These are phyloP conservation scores for Chamaecrista fasciculata DNA, from an alignment of 306 rosid species.

Conservation along the genomic window DNA sequence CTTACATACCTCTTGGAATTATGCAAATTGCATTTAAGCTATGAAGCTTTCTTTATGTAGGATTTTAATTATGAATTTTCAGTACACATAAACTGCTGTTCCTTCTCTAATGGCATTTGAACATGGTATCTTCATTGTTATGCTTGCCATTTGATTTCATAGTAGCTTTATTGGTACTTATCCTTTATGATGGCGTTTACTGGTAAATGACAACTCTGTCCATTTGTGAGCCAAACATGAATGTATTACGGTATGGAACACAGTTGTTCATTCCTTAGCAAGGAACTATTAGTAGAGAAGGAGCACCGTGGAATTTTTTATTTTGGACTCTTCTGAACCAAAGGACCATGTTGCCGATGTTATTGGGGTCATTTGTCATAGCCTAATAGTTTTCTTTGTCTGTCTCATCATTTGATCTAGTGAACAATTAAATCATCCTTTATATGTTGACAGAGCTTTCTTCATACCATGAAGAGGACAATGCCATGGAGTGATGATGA, in stretches of 20 bases:
- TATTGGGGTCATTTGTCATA: not conserved
- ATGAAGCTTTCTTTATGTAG: not conserved
- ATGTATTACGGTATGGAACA: not conserved
- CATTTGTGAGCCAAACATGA: not conserved
- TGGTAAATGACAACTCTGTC: not conserved
- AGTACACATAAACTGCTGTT: not conserved
- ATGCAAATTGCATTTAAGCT: not conserved
- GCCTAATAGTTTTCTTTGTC: not conserved
- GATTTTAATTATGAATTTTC: not conserved
- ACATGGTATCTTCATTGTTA: not conserved
- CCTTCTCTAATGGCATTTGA: slow-evolving; percentile 15
- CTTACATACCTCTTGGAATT: not conserved
- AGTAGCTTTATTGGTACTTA: slow-evolving; percentile 20
- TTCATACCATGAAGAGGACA: slow-evolving; percentile 68
- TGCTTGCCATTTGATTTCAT: slow-evolving; percentile 15
- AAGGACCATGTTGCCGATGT: not conserved
- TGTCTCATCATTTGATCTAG: slow-evolving; percentile 2
- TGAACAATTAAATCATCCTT: slow-evolving; percentile 5
- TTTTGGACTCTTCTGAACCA: not conserved
- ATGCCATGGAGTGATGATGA: slow-evolving; percentile 74
- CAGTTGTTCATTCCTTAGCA: not conserved
- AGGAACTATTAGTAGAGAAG: not conserved
- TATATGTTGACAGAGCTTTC: slow-evolving; percentile 19
- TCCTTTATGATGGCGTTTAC: not conserved
- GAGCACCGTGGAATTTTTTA: not conserved